These are phyloP conservation scores for Lecanicillium sp. DNA, from an alignment of 2,329 filamentous ascomycete species.

Conservation along the genomic window DNA sequence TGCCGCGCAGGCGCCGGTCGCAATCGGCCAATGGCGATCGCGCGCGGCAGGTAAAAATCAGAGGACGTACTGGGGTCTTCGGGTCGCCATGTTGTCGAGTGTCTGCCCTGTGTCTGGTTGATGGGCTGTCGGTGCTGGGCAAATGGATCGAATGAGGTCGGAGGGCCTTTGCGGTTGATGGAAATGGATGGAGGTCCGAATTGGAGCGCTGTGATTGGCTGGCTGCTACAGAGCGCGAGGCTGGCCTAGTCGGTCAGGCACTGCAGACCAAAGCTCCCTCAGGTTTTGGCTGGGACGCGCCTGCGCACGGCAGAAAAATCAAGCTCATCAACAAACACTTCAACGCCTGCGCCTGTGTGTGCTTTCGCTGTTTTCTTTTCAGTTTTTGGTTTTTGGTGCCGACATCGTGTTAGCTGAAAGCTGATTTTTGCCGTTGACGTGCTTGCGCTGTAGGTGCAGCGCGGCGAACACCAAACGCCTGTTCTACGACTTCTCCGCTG, in stretches of 20 bases:
- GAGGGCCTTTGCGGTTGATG: slow-evolving; percentile 15
- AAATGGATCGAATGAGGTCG: slow-evolving; percentile 16
- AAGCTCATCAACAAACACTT: not conserved
- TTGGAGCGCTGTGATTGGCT: slow-evolving; percentile 30
- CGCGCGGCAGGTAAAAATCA: not conserved
- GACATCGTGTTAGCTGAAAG: too few species aligned
- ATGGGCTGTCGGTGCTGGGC: slow-evolving; percentile 19
- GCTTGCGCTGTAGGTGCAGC: too few species aligned
- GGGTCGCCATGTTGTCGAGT: slow-evolving; percentile 31
- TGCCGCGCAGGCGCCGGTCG: not conserved
- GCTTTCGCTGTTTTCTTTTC: not conserved
- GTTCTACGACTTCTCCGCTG: too few species aligned
- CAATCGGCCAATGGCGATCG: slow-evolving; percentile 15
- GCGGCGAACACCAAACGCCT: too few species aligned
- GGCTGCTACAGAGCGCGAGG: slow-evolving; percentile 20
- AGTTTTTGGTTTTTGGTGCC: not conserved
- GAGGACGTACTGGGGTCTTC: slow-evolving; percentile 34
- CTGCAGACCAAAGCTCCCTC: slow-evolving; percentile 5
- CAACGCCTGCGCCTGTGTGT: too few species aligned
- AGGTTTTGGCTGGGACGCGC: not conserved
- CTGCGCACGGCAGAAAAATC: not conserved
- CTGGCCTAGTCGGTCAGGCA: slow-evolving; percentile 12
- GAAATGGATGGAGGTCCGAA: slow-evolving; percentile 32
- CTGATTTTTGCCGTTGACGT: too few species aligned
- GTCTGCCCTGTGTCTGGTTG: slow-evolving; percentile 15